Evolutionary conservation across 73 alveolate species (phyloP), one percentile per base, ranked within the genome.

Genomic region (Tetrahymena borealis): DNA sequence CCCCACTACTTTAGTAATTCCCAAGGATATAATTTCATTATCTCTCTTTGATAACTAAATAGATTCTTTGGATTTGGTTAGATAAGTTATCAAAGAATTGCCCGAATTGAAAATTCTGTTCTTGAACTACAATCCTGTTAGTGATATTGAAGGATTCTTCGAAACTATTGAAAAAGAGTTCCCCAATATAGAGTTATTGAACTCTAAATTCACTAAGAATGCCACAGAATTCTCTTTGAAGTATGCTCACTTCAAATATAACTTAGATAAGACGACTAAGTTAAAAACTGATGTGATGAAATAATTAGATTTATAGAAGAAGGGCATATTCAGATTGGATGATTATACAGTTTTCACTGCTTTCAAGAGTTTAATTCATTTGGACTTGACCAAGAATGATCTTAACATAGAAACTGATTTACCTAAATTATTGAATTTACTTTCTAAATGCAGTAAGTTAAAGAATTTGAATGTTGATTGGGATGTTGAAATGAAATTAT

Each of bases 201-300:
- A 97, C 94, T 91, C 97, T 24, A 96, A 91, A 79, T 95, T 97
- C 90, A 97, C 99, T 20, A 78, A 91, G 24, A 96, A 94, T 42
- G 98, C 99, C 5, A 96, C 97, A 0, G 97, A 85, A 39, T 97
- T 98, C 98, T 98, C 97, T 18, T 37, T 97, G 77, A 78, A 95
- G 24, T 97, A 90, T 91, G 96, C 94, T 78, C 95, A 96, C 33
- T 93, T 78, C 39, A 96, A 94, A 32, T 93, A 91, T 42, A 93
- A 91, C 32, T 95, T 90, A 0, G 94, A 90, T 32, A 40, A 92
- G 94, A 94, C 93, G 10, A 90, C 36, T 39, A 20, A 78, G 32
- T 15, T 43, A 16, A 79, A 91, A 33, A 90, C 95, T 28, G 97
- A 91, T n/a, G 91, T 94, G 28, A 91, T 97, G 31, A 94, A 37